These are phyloP conservation scores for Aureobasidium lini DNA, from an alignment of 2,329 filamentous ascomycete species.

Conservation along the genomic window DNA sequence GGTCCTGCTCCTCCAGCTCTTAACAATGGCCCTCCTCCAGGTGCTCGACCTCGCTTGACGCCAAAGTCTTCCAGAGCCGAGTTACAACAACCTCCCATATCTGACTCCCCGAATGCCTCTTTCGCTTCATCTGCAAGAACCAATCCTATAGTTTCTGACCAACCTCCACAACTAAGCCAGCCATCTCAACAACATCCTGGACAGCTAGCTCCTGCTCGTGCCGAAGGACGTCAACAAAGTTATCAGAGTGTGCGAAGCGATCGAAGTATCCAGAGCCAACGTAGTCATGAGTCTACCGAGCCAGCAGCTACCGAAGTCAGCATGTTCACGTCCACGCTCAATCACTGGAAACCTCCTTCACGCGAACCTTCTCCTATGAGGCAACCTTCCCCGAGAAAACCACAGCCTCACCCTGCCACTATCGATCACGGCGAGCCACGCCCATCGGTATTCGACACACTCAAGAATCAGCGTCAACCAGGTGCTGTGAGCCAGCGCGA, in stretches of 20 bases:
- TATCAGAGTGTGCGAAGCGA: conserved; percentile 26
- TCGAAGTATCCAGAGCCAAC: conserved; percentile 24
- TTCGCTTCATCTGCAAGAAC: conserved; percentile 1
- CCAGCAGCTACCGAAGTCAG: not conserved
- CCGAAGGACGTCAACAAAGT: conserved; percentile 27
- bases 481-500: conserved; percentile 19
- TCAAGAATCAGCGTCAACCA: not conserved
- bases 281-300: conserved; percentile 4
- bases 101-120: conserved; percentile 20
- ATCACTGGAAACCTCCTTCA: conserved; percentile 15
- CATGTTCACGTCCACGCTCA: conserved; percentile 15
- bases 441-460: conserved; percentile 2
- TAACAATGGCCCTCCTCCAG: not conserved
- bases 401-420: not conserved
- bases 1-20: not conserved
- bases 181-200: not conserved
- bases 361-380: conserved; percentile 3
- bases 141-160: not conserved
- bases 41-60: conserved; percentile 29
- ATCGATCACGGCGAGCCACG: not conserved
- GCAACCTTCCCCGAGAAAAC: conserved; percentile 3
- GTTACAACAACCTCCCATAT: conserved; percentile 19
- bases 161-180: conserved; percentile 2
- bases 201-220: not conserved
- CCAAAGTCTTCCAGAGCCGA: conserved; percentile 35